A percentile compares a stretch with the other conserved stretches of the same genome.
Conservation (phyloP, 768 basidiomycete genomes). For the Lactarius tabidus region DNA sequence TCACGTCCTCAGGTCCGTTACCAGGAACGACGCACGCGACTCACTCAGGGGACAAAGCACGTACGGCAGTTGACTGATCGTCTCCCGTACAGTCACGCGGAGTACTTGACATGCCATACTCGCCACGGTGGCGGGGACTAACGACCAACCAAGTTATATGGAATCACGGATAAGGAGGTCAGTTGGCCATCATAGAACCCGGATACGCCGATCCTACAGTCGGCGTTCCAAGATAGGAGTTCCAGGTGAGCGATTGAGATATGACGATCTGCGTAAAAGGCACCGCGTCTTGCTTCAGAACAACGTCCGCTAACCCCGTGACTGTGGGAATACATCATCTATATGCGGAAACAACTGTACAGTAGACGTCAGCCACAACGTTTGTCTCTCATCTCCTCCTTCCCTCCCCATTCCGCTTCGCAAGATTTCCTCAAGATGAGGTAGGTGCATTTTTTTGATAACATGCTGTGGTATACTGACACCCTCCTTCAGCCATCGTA, state of each 20-base stretch:
- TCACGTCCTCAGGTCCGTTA: slow-evolving; percentile 13
- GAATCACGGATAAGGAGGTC: neutral
- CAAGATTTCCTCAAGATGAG: slow-evolving; percentile 36
- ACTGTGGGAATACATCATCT: neutral
- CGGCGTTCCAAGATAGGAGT: slow-evolving; percentile 1
- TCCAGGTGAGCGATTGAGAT: neutral
- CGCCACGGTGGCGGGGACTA: neutral
- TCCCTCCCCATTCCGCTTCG: slow-evolving; percentile 5
- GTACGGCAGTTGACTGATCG: slow-evolving; percentile 2
- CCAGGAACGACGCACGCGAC: slow-evolving; percentile 11
- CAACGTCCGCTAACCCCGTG: neutral
- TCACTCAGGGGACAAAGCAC: neutral
- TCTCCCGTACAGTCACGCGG: neutral
- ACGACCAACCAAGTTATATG: neutral
- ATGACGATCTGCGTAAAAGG: neutral
- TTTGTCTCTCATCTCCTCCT: neutral
- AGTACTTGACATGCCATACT: too few species aligned
- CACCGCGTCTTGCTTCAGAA: neutral
- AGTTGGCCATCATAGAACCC: slow-evolving; percentile 1
- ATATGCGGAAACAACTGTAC: slow-evolving; percentile 22
- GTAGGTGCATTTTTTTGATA: slow-evolving; percentile 30
- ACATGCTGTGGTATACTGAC: slow-evolving; percentile 23
- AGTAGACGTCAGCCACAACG: slow-evolving; percentile 25
- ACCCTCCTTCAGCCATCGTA: slow-evolving; percentile 65
- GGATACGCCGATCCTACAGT: slow-evolving; percentile 15